Evolutionary conservation across 768 basidiomycete species (phyloP), one percentile per base, ranked within the genome.

Genomic region (Boletus pseudopeckii): DNA sequence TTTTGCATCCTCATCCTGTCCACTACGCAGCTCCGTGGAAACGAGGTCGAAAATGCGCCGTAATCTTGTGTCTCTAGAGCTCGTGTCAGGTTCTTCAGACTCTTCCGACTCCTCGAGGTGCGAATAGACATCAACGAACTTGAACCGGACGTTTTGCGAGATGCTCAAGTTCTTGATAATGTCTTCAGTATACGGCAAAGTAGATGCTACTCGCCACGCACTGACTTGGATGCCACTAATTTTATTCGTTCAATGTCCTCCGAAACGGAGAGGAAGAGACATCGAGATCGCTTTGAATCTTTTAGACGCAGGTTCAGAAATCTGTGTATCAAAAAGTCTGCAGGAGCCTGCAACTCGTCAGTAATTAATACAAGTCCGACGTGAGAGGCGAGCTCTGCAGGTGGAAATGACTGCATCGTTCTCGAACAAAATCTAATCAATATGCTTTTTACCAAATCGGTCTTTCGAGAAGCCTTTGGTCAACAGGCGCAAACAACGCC

Each of bases 321-420:
- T 11, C 75, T 75, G 55, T 88, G 83, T 1, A 92, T 74, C 10
- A 90, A 60, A 59, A 91, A 92, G 54, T 90, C 87, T 11, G 83
- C 86, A 2, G 90, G 84, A 0, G 90, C 80, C 0, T 77, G 72
- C 0, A 91, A 73, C 46, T 88, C 78, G 60, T 92, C 90, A 7
- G 88, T 86, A 7, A 92, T 74, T 0, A 91, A 71, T 11, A 88
- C 60, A 15, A 84, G 61, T 9, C 83, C 76, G 28, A 75, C 74
- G 33, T 80, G 73, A 14, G 80, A 74, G 8, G 73, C 68, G 14
- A 87, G 73, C 18, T 80, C 72, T 22, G 77, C 75, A 1, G 83
- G 81, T 30, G 81, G 75, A 59, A 84, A 77, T 71, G 65, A 56
- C 78, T 82, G 67, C 67, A 69, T 68, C 42, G 22, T 39, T 28